A percentile compares a stretch with the other conserved stretches of the same genome.
Evolutionary conservation across 495 filamentous ascomycete genomes (phyloP).

Genomic region (Thozetella sp.): DNA sequence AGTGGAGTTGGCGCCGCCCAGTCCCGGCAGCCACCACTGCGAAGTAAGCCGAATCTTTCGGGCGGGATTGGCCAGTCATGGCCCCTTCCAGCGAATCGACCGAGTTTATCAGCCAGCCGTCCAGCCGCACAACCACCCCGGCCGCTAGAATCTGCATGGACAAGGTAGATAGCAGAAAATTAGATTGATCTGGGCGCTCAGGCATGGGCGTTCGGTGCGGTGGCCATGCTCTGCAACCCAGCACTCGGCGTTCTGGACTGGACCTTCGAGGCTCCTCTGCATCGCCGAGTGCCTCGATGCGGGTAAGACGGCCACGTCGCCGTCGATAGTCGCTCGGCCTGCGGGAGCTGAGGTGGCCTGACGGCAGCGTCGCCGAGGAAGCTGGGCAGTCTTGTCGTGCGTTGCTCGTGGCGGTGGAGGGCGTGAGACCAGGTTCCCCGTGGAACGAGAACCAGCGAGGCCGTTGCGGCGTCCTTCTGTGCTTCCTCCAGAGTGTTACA

Average conservation of each 20-base stretch:
- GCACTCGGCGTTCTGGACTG: neutral
- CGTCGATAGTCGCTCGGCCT: conserved; percentile 1
- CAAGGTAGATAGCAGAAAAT: neutral
- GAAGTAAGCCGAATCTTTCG: neutral
- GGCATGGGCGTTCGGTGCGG: neutral
- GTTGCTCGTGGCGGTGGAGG: neutral
- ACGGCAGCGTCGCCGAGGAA: too few species aligned
- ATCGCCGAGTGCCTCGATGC: neutral
- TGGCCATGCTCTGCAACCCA: neutral
- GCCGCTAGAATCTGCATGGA: conserved; percentile 1
- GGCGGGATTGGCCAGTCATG: neutral
- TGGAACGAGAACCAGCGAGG: too few species aligned
- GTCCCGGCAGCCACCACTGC: neutral
- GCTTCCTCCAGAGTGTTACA: too few species aligned
- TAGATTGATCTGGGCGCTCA: conserved; percentile 1
- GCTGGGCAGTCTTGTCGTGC: too few species aligned
- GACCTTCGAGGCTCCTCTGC: neutral
- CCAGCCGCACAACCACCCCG: neutral
- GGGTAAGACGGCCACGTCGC: conserved; percentile 2
- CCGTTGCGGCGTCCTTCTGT: too few species aligned
- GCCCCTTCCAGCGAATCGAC: neutral
- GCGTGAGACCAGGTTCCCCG: neutral
- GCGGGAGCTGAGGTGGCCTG: neutral
- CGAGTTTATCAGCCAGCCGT: neutral
- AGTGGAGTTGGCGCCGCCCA: neutral